Evolutionary conservation across 768 basidiomycete genomes (phyloP), one percentile per base, ranked within the genome.

Genomic region (Hydnum rufescens): DNA sequence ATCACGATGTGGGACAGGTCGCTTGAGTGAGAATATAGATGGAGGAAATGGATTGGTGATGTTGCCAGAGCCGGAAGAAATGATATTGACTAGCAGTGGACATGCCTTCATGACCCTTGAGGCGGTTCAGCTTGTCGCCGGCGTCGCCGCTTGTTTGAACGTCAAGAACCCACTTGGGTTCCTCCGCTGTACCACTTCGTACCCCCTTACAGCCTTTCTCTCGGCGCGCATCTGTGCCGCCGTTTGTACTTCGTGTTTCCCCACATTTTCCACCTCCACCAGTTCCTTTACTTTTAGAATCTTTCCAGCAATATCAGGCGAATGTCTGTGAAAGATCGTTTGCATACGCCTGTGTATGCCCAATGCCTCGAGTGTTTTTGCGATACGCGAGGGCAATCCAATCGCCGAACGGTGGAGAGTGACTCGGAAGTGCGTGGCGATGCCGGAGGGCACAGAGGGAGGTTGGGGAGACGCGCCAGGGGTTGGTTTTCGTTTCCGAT

Each of bases 211-310:
- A 5, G 82, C 74, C 63, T 71, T 76, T 60, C 85, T 69, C 56
- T 81, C 80, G 59, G 64, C 63, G 58, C 76, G 71, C 68, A 80
- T 78, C 66, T 84, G 71, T 56, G 73, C 67, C 62, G 77, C 77
- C n/a, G 76, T 80, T 66, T 72, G 71, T 25, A 88, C 84, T 52
- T 72, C 67, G 31, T 71, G 69, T 25, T 69, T 68, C 0, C 80
- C 74, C 16, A 95, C 88, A 61, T 92, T 93, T 64, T 79, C 73
- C 42, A 96, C 89, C 61, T 82, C 74, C 5, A 95, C 75, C 42
- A 96, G 68, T 66, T 96, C 90, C 71, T 95, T 96, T 53, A 95
- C 77, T 23, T 67, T 66, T 47, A 96, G 69, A 49, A 95, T 89
- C 64, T 85, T 84, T 13, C 92, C 90, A 0, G 87, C 89, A 2